These are phyloP conservation scores for Neurospora sp. DNA, from an alignment of 2,329 filamentous ascomycete genomes.

Conservation along the genomic window DNA sequence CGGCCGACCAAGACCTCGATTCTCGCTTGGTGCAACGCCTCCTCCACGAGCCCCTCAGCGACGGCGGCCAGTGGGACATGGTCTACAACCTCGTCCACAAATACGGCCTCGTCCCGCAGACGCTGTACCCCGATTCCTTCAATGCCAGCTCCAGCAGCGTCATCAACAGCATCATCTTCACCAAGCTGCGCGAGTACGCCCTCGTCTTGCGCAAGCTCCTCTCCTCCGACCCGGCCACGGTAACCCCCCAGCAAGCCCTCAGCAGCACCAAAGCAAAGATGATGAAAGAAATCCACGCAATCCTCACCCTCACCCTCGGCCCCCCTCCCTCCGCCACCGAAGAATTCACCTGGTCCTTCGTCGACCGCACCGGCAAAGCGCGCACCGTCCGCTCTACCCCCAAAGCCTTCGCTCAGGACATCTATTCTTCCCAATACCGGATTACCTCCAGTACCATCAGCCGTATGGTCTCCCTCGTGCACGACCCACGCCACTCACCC, in stretches of 20 bases:
- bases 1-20: slow-evolving; percentile 59
- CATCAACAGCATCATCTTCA: slow-evolving; percentile 67
- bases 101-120: slow-evolving; percentile 79
- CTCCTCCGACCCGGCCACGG: slow-evolving; percentile 23
- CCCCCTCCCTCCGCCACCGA: slow-evolving; percentile 61
- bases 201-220: slow-evolving; percentile 56
- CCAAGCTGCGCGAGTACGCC: slow-evolving; percentile 78
- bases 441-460: slow-evolving; percentile 51
- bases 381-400: slow-evolving; percentile 57
- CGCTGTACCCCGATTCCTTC: slow-evolving; percentile 71
- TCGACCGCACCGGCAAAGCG: slow-evolving; percentile 57
- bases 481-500: slow-evolving; percentile 73
- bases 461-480: slow-evolving; percentile 68
- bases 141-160: slow-evolving; percentile 62
- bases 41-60: slow-evolving; percentile 57
- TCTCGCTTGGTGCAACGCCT: slow-evolving; percentile 62
- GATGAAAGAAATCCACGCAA: slow-evolving; percentile 68
- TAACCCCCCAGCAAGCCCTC: slow-evolving; percentile 21
- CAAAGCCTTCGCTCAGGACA: slow-evolving; percentile 58
- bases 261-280: slow-evolving; percentile 57
- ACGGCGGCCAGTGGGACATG: slow-evolving; percentile 92
- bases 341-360: slow-evolving; percentile 72
- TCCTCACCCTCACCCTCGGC: slow-evolving; percentile 74
- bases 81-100: slow-evolving; percentile 75
- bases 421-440: slow-evolving; percentile 49